Percentiles rank a stretch among this genome's conserved stretches.
Conservation (phyloP, 2,329 filamentous ascomycete genomes). For the Sarocladium brachiariae region DNA sequence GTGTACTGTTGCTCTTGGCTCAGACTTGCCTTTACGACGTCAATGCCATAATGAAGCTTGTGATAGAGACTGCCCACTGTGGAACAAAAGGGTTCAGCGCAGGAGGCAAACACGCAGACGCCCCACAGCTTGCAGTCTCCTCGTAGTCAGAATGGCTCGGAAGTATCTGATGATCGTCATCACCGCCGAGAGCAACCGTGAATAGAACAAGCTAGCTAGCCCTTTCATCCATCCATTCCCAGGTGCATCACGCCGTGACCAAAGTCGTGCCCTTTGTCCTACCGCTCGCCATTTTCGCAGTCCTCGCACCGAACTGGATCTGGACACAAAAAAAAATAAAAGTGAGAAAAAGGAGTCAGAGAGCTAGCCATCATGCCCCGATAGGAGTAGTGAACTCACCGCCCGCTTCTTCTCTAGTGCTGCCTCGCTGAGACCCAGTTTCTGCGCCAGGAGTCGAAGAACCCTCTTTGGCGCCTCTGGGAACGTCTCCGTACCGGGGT, state of each 20-base stretch:
- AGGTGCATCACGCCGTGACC: conserved; percentile 33
- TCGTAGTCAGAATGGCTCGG: conserved; percentile 43
- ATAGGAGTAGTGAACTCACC: conserved; percentile 43
- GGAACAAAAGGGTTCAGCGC: conserved; percentile 36
- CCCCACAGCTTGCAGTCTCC: neutral
- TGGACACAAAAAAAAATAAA: no score
- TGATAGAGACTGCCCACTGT: neutral
- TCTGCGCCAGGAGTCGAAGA: conserved; percentile 67
- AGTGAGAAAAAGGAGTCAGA: no score
- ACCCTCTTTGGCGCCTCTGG: conserved; percentile 56
- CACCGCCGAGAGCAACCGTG: conserved; percentile 38
- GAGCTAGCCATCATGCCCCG: no score
- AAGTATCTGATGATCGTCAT: conserved; percentile 69
- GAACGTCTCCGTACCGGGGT: conserved; percentile 14
- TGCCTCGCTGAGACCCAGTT: conserved; percentile 63
- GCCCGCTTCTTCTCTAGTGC: conserved; percentile 90
- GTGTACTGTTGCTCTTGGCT: conserved; percentile 39
- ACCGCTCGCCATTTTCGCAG: conserved; percentile 73
- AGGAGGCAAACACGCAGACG: conserved; percentile 43
- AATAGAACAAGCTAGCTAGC: neutral
- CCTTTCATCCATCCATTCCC: neutral
- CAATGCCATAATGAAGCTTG: conserved; percentile 28
- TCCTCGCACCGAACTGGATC: conserved; percentile 79
- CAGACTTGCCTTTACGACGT: conserved; percentile 61
- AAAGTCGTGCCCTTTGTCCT: conserved; percentile 62